Base-by-base conservation (phyloP, 768 basidiomycete genomes). In the Boletus speciosus region DNA sequence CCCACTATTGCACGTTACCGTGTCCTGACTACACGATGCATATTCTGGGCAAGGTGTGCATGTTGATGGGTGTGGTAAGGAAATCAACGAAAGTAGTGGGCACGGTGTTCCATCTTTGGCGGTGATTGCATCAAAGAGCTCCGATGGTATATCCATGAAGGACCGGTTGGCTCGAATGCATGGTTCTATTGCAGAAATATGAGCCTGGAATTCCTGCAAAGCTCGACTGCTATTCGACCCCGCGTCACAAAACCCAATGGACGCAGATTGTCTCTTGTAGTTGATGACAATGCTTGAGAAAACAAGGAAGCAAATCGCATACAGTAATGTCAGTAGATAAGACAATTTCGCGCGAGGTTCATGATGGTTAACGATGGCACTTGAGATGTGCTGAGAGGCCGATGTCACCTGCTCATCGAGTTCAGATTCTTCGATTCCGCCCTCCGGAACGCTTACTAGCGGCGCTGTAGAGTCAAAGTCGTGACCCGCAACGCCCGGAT, bases 31-130 rank as follows among this genome's bases (percentile, higher is more conserved):
- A 68, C 89, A 91, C 44, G 73, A 75, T 32, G 81, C 89, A 66
- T 86, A 85, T 57, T 80, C 76, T 42, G 88, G 87, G 68, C 87
- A 93, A 21, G 81, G 81, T 11, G 87, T 84, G 69, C 91, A 93
- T 29, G 75, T 62, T 41, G 82, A 78, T 1, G 90, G 83, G 54
- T 74, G 77, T 34, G 79, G 78, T 48, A 84, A 62, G 21, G 83
- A 83, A 35, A 84, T 49, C 36, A 85, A 60, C 12, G 82, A 75
- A 29, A 76, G 78, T 14, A 81, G 73, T 8, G 83, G 81, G 64
- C 88, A 88, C 21, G 73, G 63, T 52, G 70, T 65, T 51, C 68
- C 71, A 44, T 74, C 69, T 48, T 64, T 56, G 52, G 63, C 43
- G 40, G 62, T 56, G 55, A 70, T 61, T 47, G 51, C 60, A 59